phyloP scores from a whole-genome alignment of 116 monocot genomes.

The Posidonia oceanica region DNA sequence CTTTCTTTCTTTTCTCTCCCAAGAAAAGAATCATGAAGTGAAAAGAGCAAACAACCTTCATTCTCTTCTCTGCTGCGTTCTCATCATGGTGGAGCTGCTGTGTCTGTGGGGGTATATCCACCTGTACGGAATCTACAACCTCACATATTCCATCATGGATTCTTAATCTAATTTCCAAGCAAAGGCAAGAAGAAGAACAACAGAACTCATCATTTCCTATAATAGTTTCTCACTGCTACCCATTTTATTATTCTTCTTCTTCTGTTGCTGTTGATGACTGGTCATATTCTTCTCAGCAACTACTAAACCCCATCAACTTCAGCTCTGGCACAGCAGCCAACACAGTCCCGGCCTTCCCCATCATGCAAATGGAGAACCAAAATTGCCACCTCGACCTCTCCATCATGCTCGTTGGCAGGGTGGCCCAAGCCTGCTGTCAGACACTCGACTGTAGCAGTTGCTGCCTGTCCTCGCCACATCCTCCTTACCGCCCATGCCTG shows the following conservation, averaged over 20 bases:
- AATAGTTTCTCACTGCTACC: background rate
- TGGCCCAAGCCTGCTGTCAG: conserved; percentile 55
- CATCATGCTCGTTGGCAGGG: conserved; percentile 81
- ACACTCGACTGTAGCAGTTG: conserved; percentile 67
- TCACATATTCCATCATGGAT: too few species aligned
- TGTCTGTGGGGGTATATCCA: too few species aligned
- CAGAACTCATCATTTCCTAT: too few species aligned
- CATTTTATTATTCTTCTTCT: background rate
- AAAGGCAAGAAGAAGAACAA: too few species aligned
- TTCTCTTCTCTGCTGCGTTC: too few species aligned
- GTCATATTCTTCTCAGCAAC: conserved; percentile 17
- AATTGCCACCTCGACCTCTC: conserved; percentile 87
- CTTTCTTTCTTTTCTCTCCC: background rate
- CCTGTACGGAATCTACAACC: too few species aligned
- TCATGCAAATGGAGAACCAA: conserved; percentile 24
- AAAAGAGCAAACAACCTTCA: too few species aligned
- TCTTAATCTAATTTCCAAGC: too few species aligned
- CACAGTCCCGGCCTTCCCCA: conserved; percentile 52
- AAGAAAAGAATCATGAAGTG: too few species aligned
- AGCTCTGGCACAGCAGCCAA: conserved; percentile 7
- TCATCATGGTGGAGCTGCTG: too few species aligned
- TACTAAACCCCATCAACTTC: conserved; percentile 13
- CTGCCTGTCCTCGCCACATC: conserved; percentile 94
- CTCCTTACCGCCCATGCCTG: too few species aligned
- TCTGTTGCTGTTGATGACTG: background rate